These are phyloP conservation scores for Talaromyces sp. DNA, from an alignment of 2,329 filamentous ascomycete genomes.

Conservation along the genomic window DNA sequence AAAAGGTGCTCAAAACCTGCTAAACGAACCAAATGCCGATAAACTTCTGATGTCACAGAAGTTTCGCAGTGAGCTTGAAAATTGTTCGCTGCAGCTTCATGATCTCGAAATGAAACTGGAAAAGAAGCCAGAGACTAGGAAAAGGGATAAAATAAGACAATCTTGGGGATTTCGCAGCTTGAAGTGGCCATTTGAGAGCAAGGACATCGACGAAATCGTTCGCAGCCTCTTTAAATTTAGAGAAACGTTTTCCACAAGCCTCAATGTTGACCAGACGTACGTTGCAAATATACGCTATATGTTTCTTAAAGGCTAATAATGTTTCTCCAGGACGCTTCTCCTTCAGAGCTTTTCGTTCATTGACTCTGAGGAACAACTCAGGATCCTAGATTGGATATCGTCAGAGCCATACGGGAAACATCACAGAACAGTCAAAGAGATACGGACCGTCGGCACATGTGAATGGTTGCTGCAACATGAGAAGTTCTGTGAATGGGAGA, in stretches of 20 bases:
- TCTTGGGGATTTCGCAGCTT: not conserved
- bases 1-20: not conserved
- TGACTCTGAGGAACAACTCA: not conserved
- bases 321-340: not conserved
- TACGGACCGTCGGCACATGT: slow-evolving; percentile 14
- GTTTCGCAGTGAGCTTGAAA: not conserved
- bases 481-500: slow-evolving; percentile 14
- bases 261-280: not conserved
- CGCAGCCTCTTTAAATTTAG: not conserved
- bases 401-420: slow-evolving; percentile 15
- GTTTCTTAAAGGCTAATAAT: not conserved
- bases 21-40: not conserved
- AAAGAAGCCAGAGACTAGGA: not conserved
- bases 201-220: not conserved
- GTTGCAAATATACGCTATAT: not conserved
- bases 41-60: not conserved
- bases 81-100: not conserved
- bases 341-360: not conserved
- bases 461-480: slow-evolving; percentile 16
- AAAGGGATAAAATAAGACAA: not conserved
- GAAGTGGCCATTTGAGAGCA: not conserved
- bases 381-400: slow-evolving; percentile 22
- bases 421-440: slow-evolving; percentile 12
- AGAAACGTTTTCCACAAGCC: not conserved
- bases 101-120: not conserved